phyloP scores from a whole-genome alignment of 768 basidiomycete genomes.

The Dentipellis fragilis region DNA sequence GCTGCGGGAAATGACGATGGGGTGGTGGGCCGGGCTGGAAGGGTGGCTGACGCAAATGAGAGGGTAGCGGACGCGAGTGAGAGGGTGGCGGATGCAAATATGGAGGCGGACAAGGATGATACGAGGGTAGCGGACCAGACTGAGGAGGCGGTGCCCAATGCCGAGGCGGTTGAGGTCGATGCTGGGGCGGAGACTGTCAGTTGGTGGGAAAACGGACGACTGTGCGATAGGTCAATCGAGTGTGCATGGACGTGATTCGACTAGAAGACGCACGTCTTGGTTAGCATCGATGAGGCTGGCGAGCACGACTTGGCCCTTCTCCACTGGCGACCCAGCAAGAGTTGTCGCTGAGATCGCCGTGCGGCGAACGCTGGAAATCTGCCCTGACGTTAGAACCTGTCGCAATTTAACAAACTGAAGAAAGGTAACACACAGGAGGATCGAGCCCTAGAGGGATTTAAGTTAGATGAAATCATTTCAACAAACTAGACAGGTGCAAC shows the following conservation, averaged over 20 bases:
- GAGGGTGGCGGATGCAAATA: too few species aligned
- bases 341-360: neutral
- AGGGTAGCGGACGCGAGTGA: too few species aligned
- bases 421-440: slow-evolving; percentile 9
- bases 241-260: neutral
- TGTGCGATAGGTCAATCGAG: neutral
- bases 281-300: slow-evolving; percentile 14
- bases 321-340: slow-evolving; percentile 8
- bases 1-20: too few species aligned
- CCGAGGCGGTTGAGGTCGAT: neutral
- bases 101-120: too few species aligned
- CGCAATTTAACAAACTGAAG: neutral
- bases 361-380: slow-evolving; percentile 9
- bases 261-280: slow-evolving; percentile 7
- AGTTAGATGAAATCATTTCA: neutral
- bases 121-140: too few species aligned
- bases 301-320: slow-evolving; percentile 11
- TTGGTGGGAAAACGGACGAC: neutral
- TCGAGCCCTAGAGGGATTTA: slow-evolving; percentile 5
- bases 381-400: neutral
- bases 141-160: too few species aligned
- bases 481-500: neutral
- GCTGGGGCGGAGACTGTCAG: neutral
- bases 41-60: too few species aligned
- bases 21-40: too few species aligned